These are phyloP conservation scores for Aquilaria yunnanensis DNA, from an alignment of 345 rosid genomes.

Conservation along the genomic window DNA sequence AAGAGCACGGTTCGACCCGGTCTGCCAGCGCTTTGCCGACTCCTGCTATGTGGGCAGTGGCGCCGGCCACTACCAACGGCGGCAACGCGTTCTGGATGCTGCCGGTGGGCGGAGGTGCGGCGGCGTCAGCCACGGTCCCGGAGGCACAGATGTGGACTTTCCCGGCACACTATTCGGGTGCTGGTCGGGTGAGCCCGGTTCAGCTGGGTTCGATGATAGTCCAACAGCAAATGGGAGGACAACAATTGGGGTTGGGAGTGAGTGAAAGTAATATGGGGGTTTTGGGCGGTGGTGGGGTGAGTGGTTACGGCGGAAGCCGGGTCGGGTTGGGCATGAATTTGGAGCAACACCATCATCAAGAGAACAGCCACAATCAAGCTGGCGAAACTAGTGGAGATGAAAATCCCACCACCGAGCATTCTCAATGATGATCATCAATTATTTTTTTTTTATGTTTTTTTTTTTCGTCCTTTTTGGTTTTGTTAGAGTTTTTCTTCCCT, in stretches of 20 bases:
- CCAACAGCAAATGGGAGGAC: slow-evolving; percentile 57
- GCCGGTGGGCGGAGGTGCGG: slow-evolving; percentile 42
- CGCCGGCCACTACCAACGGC: slow-evolving; percentile 47
- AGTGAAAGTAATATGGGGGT: slow-evolving; percentile 42
- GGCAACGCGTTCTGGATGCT: slow-evolving; percentile 82
- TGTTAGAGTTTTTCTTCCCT: background rate
- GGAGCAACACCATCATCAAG: slow-evolving; percentile 41
- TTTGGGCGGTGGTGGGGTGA: slow-evolving; percentile 25
- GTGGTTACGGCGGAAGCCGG: slow-evolving; percentile 15
- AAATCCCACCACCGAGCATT: slow-evolving; percentile 29
- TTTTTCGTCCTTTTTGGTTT: background rate
- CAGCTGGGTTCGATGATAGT: slow-evolving; percentile 64
- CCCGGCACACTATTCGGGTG: slow-evolving; percentile 44
- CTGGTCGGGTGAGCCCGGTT: slow-evolving; percentile 43
- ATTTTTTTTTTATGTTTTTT: background rate
- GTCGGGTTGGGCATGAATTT: slow-evolving; percentile 56
- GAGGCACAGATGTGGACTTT: slow-evolving; percentile 73
- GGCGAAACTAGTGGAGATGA: slow-evolving; percentile 46
- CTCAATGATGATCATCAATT: slow-evolving; percentile 18
- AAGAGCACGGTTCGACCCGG: slow-evolving; percentile 35
- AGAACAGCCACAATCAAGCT: slow-evolving; percentile 21
- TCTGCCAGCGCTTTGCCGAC: slow-evolving; percentile 33
- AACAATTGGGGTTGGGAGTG: slow-evolving; percentile 60
- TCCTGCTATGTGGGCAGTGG: slow-evolving; percentile 74
- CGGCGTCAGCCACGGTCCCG: slow-evolving; percentile 14